These are phyloP conservation scores for Colletotrichum karsti DNA, from an alignment of 2,329 filamentous ascomycete species.

Conservation along the genomic window DNA sequence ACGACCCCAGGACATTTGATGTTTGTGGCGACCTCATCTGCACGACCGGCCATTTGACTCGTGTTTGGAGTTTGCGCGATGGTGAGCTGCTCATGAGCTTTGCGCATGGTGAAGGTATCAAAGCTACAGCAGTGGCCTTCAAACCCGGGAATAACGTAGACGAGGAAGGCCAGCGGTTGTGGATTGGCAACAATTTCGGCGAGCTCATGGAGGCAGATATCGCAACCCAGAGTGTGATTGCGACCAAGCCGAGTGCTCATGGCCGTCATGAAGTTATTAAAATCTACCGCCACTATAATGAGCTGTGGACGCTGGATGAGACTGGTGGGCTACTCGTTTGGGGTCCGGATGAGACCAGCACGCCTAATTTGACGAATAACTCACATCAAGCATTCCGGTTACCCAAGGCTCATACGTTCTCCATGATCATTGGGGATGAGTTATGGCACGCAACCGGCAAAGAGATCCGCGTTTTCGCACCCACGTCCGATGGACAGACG, in stretches of 20 bases:
- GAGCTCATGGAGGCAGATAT: conserved; percentile 93
- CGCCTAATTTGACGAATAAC: conserved; percentile 77
- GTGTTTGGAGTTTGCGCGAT: conserved; percentile 86
- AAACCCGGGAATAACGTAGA: conserved; percentile 82
- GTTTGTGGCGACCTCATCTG: conserved; percentile 89
- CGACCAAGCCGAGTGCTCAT: conserved; percentile 77
- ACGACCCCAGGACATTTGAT: conserved; percentile 87
- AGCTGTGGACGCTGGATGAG: conserved; percentile 95
- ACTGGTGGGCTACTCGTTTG: conserved; percentile 87
- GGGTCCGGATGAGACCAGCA: conserved; percentile 76
- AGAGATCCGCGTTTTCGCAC: conserved; percentile 84
- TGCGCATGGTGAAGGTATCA: conserved; percentile 85
- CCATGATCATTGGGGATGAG: conserved; percentile 83
- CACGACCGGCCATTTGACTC: conserved; percentile 85
- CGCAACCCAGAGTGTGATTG: conserved; percentile 73
- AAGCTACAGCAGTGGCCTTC: conserved; percentile 83
- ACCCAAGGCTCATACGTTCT: conserved; percentile 85
- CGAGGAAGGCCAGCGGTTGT: conserved; percentile 83
- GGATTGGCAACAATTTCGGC: conserved; percentile 89
- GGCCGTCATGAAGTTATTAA: conserved; percentile 81
- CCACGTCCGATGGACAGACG: conserved; percentile 71
- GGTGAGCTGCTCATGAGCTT: conserved; percentile 85
- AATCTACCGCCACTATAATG: conserved; percentile 86
- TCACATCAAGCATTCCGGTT: conserved; percentile 80
- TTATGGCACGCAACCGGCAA: conserved; percentile 91